Percentiles rank a stretch among this genome's conserved stretches.
phyloP scores from a whole-genome alignment of 1,139 yeast genomes.

The Hansenula lynferdii region DNA sequence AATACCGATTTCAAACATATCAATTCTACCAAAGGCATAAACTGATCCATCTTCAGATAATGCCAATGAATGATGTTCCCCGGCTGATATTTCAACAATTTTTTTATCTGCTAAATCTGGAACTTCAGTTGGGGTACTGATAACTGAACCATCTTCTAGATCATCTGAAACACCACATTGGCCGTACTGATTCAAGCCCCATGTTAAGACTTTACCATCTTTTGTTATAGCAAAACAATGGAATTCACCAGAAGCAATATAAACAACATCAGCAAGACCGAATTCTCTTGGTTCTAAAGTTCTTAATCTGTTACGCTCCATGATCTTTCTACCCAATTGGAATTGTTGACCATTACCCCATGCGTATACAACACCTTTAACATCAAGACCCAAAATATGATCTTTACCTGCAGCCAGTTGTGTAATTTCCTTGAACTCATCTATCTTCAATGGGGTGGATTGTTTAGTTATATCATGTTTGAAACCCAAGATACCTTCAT shows the following conservation, averaged over 20 bases:
- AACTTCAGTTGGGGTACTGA: conserved; percentile 73
- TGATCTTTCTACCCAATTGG: conserved; percentile 81
- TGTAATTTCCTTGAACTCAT: conserved; percentile 62
- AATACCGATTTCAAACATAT: conserved; percentile 90
- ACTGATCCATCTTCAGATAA: conserved; percentile 67
- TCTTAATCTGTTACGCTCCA: conserved; percentile 70
- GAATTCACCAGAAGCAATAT: conserved; percentile 90
- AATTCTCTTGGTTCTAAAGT: conserved; percentile 75
- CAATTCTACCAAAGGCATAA: conserved; percentile 85
- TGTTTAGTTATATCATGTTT: conserved; percentile 63
- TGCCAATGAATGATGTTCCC: conserved; percentile 91
- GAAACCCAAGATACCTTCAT: conserved; percentile 88
- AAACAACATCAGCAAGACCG: conserved; percentile 71
- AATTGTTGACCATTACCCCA: conserved; percentile 98
- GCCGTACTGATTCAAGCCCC: conserved; percentile 97
- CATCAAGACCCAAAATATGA: conserved; percentile 79
- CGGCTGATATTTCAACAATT: conserved; percentile 71
- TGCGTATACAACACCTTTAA: conserved; percentile 82
- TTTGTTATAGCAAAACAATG: conserved; percentile 90
- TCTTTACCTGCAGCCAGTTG: conserved; percentile 92
- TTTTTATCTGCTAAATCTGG: conserved; percentile 51
- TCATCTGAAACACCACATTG: conserved; percentile 79
- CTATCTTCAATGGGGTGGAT: conserved; percentile 58
- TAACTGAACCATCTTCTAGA: conserved; percentile 77
- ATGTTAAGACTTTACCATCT: conserved; percentile 65